Base-by-base conservation (phyloP, 139 green algal genomes). In the Microglena sp. region DNA sequence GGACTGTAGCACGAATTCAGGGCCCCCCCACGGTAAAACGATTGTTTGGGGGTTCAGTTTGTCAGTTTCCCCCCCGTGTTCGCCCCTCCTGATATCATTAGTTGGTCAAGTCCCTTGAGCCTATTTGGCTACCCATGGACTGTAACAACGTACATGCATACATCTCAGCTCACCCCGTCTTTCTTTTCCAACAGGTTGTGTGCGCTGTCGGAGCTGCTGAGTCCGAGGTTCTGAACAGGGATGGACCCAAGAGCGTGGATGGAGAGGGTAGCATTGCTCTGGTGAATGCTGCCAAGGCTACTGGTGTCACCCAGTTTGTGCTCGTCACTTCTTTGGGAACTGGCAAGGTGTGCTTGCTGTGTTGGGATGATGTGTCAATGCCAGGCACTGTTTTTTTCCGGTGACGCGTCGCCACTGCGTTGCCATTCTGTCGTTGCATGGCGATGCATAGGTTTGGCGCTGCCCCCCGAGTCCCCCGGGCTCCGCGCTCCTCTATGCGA, bases 131-230 rank as follows among this genome's bases (percentile, higher is more conserved):
- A 24, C 18, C 40, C 40, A 50, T 50, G 40, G 11, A 18, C 40
- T n/a, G n/a, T n/a, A n/a, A n/a, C n/a, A n/a, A 18, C 40, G 18
- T 50, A 50, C 40, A 50, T 50, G 40, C 40, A 50, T 50, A 24
- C 40, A 50, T 18, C 18, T 18, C 18, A 11, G 40, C 11, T 18
- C 11, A 11, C 40, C 11, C 40, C 40, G 40, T 18, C 40, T 18
- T 18, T 18, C 53, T 31, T 21, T 64, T 8, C 40, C 31, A 18
- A 26, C 66, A 89, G 73, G 81, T 96, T 22, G 80, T 95, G 40
- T 88, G 82, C 72, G 70, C 77, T 29, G 81, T 95, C 8, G 89
- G 89, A 6, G 89, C 88, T 0, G 60, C 82, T 8, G 89, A 95
- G 67, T 68, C 67, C 5, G 67, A 86, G 33, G 62, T 75, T 7